Conservation (phyloP, 2,329 filamentous ascomycete species). For the Penicillium sp. region DNA sequence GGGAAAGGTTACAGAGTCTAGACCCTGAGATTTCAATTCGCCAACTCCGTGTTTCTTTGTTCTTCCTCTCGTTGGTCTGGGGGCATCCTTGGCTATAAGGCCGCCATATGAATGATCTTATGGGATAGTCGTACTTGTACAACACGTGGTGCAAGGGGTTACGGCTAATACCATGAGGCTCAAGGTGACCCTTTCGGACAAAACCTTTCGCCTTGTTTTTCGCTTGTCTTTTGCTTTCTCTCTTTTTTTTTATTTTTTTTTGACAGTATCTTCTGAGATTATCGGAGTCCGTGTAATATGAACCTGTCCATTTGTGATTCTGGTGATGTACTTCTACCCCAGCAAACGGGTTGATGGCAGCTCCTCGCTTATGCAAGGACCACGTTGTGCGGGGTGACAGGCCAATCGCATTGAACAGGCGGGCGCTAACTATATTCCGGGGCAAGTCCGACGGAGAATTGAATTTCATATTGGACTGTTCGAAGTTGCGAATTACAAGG, state of each 20-base stretch:
- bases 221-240: neutral
- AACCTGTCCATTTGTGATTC: neutral
- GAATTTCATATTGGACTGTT: neutral
- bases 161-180: neutral
- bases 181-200: neutral
- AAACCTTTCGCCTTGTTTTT: too few species aligned
- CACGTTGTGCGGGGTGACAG: slow-evolving; percentile 21
- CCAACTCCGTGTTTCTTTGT: neutral
- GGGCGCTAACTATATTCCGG: neutral
- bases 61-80: neutral
- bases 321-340: neutral
- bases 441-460: neutral
- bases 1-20: neutral
- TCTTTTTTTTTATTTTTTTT: neutral
- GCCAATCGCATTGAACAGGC: neutral
- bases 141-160: neutral
- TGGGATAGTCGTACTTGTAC: neutral
- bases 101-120: neutral
- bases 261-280: neutral
- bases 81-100: neutral
- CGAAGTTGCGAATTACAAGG: neutral
- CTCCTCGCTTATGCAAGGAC: slow-evolving; percentile 44
- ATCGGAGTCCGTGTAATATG: neutral
- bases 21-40: neutral
- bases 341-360: slow-evolving; percentile 42